Evolutionary conservation across 306 rosid genomes (phyloP).

Genomic region (Cucumis hystrix): DNA sequence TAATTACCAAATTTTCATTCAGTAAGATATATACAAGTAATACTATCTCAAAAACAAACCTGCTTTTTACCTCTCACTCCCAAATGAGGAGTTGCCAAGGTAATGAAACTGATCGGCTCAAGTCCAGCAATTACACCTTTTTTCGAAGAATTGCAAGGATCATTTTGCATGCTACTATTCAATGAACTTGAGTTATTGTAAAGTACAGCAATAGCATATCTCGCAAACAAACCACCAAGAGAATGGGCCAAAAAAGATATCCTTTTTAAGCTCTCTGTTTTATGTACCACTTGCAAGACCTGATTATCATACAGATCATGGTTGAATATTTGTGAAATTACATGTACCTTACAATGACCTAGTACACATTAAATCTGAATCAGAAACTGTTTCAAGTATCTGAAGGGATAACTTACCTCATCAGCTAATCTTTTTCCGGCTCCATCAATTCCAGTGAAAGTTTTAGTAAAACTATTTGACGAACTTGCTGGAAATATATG

Average conservation of each 20-base stretch:
- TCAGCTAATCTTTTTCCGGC: conserved; percentile 91
- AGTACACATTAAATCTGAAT: background rate
- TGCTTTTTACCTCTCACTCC: conserved; percentile 88
- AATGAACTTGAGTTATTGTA: conserved; percentile 27
- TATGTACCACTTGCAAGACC: conserved; percentile 72
- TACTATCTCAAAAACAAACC: conserved; percentile 37
- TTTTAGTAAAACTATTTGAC: conserved; percentile 60
- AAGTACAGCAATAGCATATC: conserved; percentile 74
- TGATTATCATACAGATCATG: conserved; percentile 23
- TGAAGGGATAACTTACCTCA: conserved; percentile 52
- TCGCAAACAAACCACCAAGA: conserved; percentile 89
- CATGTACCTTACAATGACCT: conserved; percentile 9
- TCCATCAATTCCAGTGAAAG: conserved; percentile 89
- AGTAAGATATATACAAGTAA: conserved; percentile 6
- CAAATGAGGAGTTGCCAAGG: conserved; percentile 95
- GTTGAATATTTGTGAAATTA: conserved; percentile 12
- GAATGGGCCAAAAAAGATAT: conserved; percentile 94
- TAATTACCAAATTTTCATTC: background rate
- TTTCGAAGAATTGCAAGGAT: conserved; percentile 25
- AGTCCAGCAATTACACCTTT: conserved; percentile 66
- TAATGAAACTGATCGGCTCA: conserved; percentile 82
- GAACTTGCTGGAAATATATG: conserved; percentile 68
- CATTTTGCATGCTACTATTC: conserved; percentile 20
- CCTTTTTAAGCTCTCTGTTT: conserved; percentile 54
- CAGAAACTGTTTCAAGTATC: conserved; percentile 2